Conservation (phyloP, 2,329 filamentous ascomycete genomes). For the Raffaelea deltoideospora region DNA sequence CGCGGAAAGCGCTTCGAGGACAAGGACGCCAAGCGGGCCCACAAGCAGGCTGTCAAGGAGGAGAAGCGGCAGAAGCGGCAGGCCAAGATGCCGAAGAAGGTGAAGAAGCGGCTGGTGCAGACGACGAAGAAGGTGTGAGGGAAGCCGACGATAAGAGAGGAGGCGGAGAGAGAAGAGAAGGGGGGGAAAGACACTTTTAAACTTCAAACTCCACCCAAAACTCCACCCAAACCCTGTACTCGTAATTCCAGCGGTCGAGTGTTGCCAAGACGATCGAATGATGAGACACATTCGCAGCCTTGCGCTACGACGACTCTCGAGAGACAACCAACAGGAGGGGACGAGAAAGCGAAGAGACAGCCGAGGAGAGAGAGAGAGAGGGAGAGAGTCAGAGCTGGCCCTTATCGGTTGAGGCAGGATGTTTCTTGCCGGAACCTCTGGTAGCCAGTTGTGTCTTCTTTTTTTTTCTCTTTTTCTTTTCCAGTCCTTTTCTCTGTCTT, state of each 20-base stretch:
- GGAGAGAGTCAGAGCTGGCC: too few relatives aligned
- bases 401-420: neutral
- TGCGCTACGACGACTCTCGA: constrained; percentile 7
- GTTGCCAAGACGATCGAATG: constrained; percentile 6
- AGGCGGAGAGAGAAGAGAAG: constrained; percentile 19
- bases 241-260: neutral
- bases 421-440: constrained; percentile 3
- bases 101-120: constrained; percentile 79
- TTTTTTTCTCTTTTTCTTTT: too few relatives aligned
- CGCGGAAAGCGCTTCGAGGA: constrained; percentile 78
- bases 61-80: constrained; percentile 87
- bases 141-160: neutral
- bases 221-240: too few relatives aligned
- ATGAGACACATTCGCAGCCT: too few relatives aligned
- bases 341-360: too few relatives aligned
- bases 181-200: constrained; percentile 4
- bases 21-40: constrained; percentile 75
- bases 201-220: neutral
- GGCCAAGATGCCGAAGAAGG: constrained; percentile 88
- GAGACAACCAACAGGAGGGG: too few relatives aligned
- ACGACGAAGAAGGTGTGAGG: constrained; percentile 35
- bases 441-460: too few relatives aligned
- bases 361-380: too few relatives aligned
- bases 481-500: too few relatives aligned
- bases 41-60: constrained; percentile 87